A percentile compares a stretch with the other conserved stretches of the same genome.
phyloP scores from a whole-genome alignment of 1,139 yeast species.

The Lodderomyces theae region DNA sequence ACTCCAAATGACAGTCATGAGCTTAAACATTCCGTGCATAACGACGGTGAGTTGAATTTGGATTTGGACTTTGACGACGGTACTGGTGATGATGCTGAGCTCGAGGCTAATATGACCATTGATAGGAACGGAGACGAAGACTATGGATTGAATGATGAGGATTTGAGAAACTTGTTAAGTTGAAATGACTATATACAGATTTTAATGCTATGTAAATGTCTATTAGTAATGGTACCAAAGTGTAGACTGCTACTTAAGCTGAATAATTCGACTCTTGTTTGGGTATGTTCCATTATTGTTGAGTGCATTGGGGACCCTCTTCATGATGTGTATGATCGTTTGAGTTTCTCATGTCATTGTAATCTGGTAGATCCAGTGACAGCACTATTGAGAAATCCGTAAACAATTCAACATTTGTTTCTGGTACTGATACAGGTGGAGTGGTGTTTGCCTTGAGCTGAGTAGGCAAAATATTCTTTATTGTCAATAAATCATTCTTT shows the following conservation, averaged over 20 bases:
- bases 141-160: constrained; percentile 35
- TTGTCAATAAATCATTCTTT: constrained; percentile 53
- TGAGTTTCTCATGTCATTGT: constrained; percentile 28
- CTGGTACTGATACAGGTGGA: constrained; percentile 25
- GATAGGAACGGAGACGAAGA: constrained; percentile 16
- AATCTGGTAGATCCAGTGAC: constrained; percentile 33
- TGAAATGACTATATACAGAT: constrained; percentile 11
- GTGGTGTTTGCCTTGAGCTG: constrained; percentile 26
- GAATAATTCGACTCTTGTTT: no score
- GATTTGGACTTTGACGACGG: constrained; percentile 19
- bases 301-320: constrained; percentile 38
- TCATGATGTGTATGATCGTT: constrained; percentile 19
- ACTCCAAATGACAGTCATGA: constrained; percentile 13
- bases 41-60: constrained; percentile 18
- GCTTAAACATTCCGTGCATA: constrained; percentile 1
- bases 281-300: constrained; percentile 35
- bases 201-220: neutral
- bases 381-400: constrained; percentile 39
- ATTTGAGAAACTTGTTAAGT: constrained; percentile 39
- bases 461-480: constrained; percentile 56
- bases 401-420: constrained; percentile 40
- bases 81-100: constrained; percentile 1
- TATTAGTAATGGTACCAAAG: no score
- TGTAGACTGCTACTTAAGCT: no score
- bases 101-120: constrained; percentile 5